These are phyloP conservation scores for Stemphylium vesicarium DNA, from an alignment of 2,329 filamentous ascomycete species.

Conservation along the genomic window DNA sequence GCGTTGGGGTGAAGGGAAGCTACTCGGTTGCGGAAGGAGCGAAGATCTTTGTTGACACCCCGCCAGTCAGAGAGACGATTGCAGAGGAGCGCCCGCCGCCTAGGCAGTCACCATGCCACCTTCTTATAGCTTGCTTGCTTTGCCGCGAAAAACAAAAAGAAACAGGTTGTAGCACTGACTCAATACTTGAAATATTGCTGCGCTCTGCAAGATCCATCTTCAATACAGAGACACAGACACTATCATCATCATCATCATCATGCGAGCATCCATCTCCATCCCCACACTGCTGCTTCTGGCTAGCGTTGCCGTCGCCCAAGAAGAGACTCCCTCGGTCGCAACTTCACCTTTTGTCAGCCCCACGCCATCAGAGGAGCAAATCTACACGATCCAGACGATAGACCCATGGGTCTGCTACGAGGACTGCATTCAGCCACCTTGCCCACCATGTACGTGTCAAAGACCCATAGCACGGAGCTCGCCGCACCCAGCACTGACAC, in stretches of 20 bases:
- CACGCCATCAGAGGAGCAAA: constrained; percentile 23
- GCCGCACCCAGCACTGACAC: constrained; percentile 7
- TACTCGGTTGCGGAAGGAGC: constrained; percentile 43
- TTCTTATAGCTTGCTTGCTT: background rate
- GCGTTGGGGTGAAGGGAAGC: constrained; percentile 21
- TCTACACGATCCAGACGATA: constrained; percentile 40
- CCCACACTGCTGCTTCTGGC: constrained; percentile 38
- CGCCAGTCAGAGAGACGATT: constrained; percentile 26
- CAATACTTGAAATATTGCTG: too few species aligned
- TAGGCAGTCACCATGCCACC: constrained; percentile 6
- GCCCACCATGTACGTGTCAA: constrained; percentile 33
- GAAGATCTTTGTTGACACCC: constrained; percentile 27
- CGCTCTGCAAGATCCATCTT: background rate
- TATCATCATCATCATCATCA: constrained; percentile 21
- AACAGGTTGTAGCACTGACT: too few species aligned
- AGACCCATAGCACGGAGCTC: background rate
- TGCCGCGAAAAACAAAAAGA: too few species aligned
- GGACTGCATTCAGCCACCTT: constrained; percentile 36
- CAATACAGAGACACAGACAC: background rate
- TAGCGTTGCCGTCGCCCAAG: constrained; percentile 28
- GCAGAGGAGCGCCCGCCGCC: constrained; percentile 14
- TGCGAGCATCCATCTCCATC: constrained; percentile 31
- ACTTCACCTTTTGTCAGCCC: constrained; percentile 21
- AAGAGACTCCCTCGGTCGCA: constrained; percentile 17
- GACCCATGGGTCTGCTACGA: constrained; percentile 29